These are phyloP conservation scores for Cucumis cinereus DNA, from an alignment of 306 rosid genomes.

Conservation along the genomic window DNA sequence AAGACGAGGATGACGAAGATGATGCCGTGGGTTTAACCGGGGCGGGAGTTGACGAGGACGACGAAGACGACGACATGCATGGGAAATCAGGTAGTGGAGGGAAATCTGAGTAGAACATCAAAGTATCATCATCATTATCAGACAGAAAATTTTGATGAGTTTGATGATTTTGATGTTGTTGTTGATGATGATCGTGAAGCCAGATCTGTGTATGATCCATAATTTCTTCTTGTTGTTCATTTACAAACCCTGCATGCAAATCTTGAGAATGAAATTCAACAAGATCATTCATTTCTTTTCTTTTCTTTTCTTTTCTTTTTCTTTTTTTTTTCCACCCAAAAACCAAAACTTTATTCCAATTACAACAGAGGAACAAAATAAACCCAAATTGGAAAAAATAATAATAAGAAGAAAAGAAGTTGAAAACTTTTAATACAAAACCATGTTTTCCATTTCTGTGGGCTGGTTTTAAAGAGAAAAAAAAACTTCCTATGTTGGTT, in stretches of 20 bases:
- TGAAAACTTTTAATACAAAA: background rate
- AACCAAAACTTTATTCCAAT: background rate
- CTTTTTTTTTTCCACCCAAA: background rate
- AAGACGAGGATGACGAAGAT: constrained; percentile 37
- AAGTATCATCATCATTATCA: constrained; percentile 27
- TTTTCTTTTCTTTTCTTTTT: background rate
- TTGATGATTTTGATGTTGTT: constrained; percentile 18
- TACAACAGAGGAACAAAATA: background rate
- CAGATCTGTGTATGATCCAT: constrained; percentile 1
- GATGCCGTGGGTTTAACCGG: constrained; percentile 35
- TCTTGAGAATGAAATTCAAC: constrained; percentile 24
- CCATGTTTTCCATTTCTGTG: background rate
- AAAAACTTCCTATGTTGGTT: constrained; percentile 6
- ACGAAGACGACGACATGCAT: constrained; percentile 88
- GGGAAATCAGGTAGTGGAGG: constrained; percentile 76
- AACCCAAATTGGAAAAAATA: background rate
- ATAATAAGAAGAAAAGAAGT: background rate
- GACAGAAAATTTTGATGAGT: constrained; percentile 20
- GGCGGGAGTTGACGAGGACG: constrained; percentile 19
- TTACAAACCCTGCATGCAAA: constrained; percentile 45
- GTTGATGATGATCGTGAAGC: background rate
- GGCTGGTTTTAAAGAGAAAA: background rate
- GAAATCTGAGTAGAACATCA: constrained; percentile 64
- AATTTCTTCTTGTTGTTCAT: background rate
- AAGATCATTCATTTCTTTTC: constrained; percentile 9